Percentiles rank a stretch among this genome's conserved stretches.
These are phyloP conservation scores for Ceratopteris richardii DNA, from an alignment of 75 land plant genomes.

Conservation along the genomic window DNA sequence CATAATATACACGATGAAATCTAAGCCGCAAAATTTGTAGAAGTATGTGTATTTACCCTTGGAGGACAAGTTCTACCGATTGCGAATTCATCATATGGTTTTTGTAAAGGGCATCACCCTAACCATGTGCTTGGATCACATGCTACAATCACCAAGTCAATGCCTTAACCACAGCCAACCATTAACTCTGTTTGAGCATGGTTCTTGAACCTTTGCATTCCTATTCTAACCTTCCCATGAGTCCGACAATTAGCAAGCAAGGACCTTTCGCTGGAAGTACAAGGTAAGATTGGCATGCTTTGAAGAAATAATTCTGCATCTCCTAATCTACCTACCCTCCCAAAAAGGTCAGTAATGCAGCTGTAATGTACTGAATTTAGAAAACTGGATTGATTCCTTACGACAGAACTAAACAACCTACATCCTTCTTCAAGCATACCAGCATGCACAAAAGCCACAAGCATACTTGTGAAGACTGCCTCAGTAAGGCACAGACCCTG, in stretches of 20 bases:
- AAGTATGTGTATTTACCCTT: too few species aligned
- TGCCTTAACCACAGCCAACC: too few species aligned
- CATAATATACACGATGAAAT: too few species aligned
- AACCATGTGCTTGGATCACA: too few species aligned
- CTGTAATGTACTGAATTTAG: slow-evolving; percentile 58
- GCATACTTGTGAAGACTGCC: slow-evolving; percentile 61
- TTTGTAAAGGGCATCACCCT: too few species aligned
- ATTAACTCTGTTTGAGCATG: too few species aligned
- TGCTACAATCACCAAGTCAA: too few species aligned
- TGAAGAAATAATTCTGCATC: slow-evolving; percentile 49
- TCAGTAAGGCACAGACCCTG: slow-evolving; percentile 28
- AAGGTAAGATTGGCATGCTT: slow-evolving; percentile 49
- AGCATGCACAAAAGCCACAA: slow-evolving; percentile 53
- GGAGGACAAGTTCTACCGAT: too few species aligned
- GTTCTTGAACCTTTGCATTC: neutral
- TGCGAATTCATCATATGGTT: too few species aligned
- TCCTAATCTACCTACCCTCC: slow-evolving; percentile 47
- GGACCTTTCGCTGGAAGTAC: slow-evolving; percentile 48
- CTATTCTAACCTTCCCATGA: slow-evolving; percentile 31
- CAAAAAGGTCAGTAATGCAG: slow-evolving; percentile 71
- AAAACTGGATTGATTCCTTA: slow-evolving; percentile 24
- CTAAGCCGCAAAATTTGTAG: too few species aligned
- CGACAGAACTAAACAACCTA: slow-evolving; percentile 32
- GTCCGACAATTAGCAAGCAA: slow-evolving; percentile 52
- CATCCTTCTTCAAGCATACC: slow-evolving; percentile 48